These are phyloP conservation scores for Prunus campanulata DNA, from an alignment of 306 rosid genomes.

Conservation along the genomic window DNA sequence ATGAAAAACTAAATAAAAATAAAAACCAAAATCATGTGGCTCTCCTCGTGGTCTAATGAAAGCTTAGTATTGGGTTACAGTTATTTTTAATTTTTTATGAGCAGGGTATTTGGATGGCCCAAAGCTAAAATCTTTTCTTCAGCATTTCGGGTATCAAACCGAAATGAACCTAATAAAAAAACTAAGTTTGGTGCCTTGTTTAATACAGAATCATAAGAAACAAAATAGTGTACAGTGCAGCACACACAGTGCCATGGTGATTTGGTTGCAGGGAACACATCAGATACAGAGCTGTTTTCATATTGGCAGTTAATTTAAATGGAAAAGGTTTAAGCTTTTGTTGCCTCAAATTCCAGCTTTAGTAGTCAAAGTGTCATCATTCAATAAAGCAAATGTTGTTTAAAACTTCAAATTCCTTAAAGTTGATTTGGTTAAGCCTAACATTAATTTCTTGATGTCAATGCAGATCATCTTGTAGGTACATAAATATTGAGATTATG, in stretches of 20 bases:
- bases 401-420: slow-evolving; percentile 17
- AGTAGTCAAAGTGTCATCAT: slow-evolving; percentile 18
- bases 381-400: background rate
- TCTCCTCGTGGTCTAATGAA: slow-evolving; percentile 15
- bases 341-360: slow-evolving; percentile 6
- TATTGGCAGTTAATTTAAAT: background rate
- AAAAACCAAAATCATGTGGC: too few species aligned
- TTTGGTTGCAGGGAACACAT: slow-evolving; percentile 15
- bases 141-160: too few species aligned
- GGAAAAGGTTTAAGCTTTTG: background rate
- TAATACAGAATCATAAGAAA: background rate
- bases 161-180: too few species aligned
- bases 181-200: background rate
- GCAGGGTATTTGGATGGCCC: too few species aligned
- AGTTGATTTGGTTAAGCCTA: background rate
- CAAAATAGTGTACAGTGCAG: too few species aligned
- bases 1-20: too few species aligned
- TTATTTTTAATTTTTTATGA: background rate
- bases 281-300: slow-evolving; percentile 1
- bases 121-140: too few species aligned
- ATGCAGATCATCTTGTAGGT: background rate
- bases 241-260: background rate
- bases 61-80: slow-evolving; percentile 15
- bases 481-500: slow-evolving; percentile 6
- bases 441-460: background rate